Conservation (phyloP, 495 filamentous ascomycete genomes). For the Sordaria brevicollis region DNA sequence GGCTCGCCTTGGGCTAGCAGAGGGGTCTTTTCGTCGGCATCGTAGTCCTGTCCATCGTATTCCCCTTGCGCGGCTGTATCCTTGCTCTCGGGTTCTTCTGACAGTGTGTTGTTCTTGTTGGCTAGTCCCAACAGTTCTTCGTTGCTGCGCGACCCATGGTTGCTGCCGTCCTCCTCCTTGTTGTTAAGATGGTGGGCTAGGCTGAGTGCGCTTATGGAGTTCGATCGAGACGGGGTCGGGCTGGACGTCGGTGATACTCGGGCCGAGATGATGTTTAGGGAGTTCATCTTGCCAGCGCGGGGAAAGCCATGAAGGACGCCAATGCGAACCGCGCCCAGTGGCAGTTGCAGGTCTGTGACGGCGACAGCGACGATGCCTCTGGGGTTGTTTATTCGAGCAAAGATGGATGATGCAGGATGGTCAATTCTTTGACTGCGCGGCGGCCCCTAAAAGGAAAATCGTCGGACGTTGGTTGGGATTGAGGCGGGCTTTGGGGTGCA, state of each 20-base stretch:
- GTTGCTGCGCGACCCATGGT: background rate
- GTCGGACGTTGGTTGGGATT: background rate
- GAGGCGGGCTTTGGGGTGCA: background rate
- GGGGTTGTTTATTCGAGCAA: background rate
- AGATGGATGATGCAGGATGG: background rate
- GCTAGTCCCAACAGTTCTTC: conserved; percentile 9
- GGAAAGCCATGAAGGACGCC: conserved; percentile 25
- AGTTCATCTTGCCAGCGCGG: conserved; percentile 72
- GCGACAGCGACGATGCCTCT: background rate
- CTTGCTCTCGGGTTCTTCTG: conserved; percentile 21
- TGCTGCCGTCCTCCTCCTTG: conserved; percentile 32
- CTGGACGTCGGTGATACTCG: conserved; percentile 56
- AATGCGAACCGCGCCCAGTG: conserved; percentile 12
- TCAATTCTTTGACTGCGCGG: background rate
- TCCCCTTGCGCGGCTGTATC: background rate
- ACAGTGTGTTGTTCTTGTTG: conserved; percentile 23
- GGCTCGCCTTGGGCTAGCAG: conserved; percentile 36
- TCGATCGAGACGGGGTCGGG: conserved; percentile 51
- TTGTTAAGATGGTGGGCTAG: conserved; percentile 26
- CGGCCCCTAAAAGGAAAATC: background rate
- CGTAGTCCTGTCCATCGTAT: conserved; percentile 7
- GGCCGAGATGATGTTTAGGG: conserved; percentile 86
- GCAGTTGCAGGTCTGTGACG: background rate
- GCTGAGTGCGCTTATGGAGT: conserved; percentile 49
- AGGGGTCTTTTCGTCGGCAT: conserved; percentile 55